phyloP scores from a whole-genome alignment of 148 eudicot species.

The Diospyros kaki region DNA sequence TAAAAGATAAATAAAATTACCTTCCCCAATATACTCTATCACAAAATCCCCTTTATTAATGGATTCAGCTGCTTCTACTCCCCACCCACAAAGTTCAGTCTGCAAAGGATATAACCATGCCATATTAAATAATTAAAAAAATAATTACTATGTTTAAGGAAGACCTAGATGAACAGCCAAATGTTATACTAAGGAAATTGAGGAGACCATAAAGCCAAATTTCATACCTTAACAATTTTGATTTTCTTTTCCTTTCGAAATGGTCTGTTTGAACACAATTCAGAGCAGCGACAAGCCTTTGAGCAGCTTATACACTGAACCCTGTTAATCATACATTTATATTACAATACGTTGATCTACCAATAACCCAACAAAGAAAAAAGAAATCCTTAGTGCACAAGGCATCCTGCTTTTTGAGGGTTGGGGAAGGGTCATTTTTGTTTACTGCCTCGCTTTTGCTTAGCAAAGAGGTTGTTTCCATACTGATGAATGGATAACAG shows the following conservation, averaged over 20 bases:
- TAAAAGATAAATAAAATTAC: conserved; percentile 27
- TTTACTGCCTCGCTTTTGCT: no score
- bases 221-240: conserved; percentile 59
- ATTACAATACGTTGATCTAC: background rate
- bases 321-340: conserved; percentile 33
- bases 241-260: conserved; percentile 81
- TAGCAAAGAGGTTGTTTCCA: no score
- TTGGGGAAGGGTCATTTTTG: no score
- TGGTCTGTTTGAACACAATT: conserved; percentile 76
- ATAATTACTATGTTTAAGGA: background rate
- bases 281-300: conserved; percentile 77
- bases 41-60: conserved; percentile 63
- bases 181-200: background rate
- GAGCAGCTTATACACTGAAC: conserved; percentile 95
- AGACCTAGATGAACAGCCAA: background rate
- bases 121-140: background rate
- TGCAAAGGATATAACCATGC: conserved; percentile 19
- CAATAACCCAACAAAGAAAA: background rate
- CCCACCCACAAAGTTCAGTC: conserved; percentile 95
- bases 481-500: no score
- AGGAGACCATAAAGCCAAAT: background rate
- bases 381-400: no score
- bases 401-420: no score
- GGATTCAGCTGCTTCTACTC: conserved; percentile 63
- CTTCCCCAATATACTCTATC: conserved; percentile 90